Evolutionary conservation across 78 protist genomes (phyloP).

Genomic region (slime mould (Dictyostelium discoideum)): DNA sequence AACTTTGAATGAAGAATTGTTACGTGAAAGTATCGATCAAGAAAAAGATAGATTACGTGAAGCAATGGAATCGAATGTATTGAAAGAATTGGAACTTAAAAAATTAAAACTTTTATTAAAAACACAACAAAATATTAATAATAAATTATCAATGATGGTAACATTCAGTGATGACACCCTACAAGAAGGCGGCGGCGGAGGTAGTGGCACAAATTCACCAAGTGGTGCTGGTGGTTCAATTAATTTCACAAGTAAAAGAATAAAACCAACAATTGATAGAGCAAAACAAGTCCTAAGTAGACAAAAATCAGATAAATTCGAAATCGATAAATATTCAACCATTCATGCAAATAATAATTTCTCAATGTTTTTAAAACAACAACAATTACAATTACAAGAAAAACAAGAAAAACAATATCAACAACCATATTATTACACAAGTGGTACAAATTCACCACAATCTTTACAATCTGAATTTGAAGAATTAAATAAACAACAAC

Average conservation of each 20-base stretch:
- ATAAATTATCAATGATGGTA: slow-evolving; percentile 71
- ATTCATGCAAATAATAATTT: not conserved
- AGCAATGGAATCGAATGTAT: not conserved
- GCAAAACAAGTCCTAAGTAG: slow-evolving; percentile 24
- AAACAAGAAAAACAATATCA: slow-evolving; percentile 5
- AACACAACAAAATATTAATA: slow-evolving; percentile 70
- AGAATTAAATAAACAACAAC: slow-evolving; percentile 19
- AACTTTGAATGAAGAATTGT: not conserved
- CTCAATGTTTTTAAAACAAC: slow-evolving; percentile 15
- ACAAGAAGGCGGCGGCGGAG: not conserved
- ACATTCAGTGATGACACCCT: slow-evolving; percentile 2
- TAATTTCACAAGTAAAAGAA: slow-evolving; percentile 20
- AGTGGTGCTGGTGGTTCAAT: not conserved
- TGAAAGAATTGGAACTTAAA: slow-evolving; percentile 70
- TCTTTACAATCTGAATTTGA: slow-evolving; percentile 49
- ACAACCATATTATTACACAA: not conserved
- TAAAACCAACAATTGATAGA: slow-evolving; percentile 41
- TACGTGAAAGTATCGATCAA: slow-evolving; percentile 37
- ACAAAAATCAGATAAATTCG: slow-evolving; percentile 61
- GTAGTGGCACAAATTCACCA: not conserved
- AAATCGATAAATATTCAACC: slow-evolving; percentile 13
- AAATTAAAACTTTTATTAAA: slow-evolving; percentile 51
- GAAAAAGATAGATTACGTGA: slow-evolving; percentile 54
- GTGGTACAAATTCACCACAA: slow-evolving; percentile 19
- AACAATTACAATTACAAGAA: slow-evolving; percentile 18